Evolutionary conservation across 441 rosid genomes (phyloP).

Genomic region (Daphne laureola): DNA sequence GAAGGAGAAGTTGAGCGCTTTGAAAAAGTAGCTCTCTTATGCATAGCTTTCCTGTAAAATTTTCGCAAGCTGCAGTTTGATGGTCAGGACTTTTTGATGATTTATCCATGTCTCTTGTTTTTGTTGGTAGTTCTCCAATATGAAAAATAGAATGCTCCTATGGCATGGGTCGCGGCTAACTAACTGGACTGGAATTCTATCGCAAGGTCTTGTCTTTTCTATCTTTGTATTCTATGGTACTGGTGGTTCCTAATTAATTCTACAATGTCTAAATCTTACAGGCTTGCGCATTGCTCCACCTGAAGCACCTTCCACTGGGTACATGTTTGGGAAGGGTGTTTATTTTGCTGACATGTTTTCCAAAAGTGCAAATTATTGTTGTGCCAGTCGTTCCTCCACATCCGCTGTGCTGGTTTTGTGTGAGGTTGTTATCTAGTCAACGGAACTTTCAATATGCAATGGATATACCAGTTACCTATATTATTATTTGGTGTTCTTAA

Average conservation of each 20-base stretch:
- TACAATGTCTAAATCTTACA: constrained; percentile 17
- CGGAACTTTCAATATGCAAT: constrained; percentile 1
- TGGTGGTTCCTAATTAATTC: background rate
- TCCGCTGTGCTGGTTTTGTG: constrained; percentile 81
- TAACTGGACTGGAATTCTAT: constrained; percentile 90
- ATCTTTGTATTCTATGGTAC: constrained; percentile 5
- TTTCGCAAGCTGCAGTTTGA: no score
- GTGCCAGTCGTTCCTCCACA: constrained; percentile 32
- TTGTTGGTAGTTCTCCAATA: constrained; percentile 42
- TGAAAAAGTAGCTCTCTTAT: constrained; percentile 36
- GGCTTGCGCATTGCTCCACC: constrained; percentile 95
- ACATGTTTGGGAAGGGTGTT: constrained; percentile 97
- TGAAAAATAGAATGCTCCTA: constrained; percentile 68
- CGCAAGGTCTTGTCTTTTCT: constrained; percentile 57
- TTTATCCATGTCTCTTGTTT: no score
- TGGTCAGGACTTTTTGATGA: no score
- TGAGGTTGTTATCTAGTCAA: constrained; percentile 39
- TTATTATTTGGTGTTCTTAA: no score
- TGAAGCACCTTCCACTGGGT: constrained; percentile 84
- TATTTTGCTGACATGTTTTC: constrained; percentile 98
- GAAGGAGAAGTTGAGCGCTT: constrained; percentile 54
- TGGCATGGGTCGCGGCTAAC: constrained; percentile 97
- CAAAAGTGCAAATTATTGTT: constrained; percentile 91
- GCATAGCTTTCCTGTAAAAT: no score
- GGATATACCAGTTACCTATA: background rate